Percentiles rank a stretch among this genome's conserved stretches.
Conservation (phyloP, 1,284 basidiomycete genomes). For the Leccinum fallax region DNA sequence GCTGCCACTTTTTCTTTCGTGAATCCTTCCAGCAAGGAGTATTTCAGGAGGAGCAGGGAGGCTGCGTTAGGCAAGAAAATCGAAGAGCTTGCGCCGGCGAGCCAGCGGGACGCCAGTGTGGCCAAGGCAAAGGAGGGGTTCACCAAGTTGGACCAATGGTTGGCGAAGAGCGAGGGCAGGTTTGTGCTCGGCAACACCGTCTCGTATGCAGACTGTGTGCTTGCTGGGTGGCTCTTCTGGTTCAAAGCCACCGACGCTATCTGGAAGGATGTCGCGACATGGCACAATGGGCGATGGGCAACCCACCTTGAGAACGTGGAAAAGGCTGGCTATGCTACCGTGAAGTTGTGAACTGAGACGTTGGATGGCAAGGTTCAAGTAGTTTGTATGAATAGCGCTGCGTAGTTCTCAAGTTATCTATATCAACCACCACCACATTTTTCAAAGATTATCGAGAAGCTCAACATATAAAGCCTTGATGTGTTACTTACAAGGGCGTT, state of each 20-base stretch:
- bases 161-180: not conserved
- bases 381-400: too few species aligned
- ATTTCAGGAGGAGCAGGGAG: slow-evolving; percentile 37
- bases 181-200: not conserved
- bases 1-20: slow-evolving; percentile 17
- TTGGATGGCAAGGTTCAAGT: not conserved
- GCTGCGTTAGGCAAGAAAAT: slow-evolving; percentile 31
- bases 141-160: not conserved
- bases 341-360: not conserved
- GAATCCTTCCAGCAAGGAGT: slow-evolving; percentile 34
- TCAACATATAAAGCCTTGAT: too few species aligned
- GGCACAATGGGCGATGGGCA: not conserved
- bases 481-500: too few species aligned
- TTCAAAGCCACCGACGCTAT: not conserved
- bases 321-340: not conserved
- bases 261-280: not conserved
- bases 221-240: not conserved
- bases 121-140: slow-evolving; percentile 25
- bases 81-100: slow-evolving; percentile 37
- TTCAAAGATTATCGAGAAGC: too few species aligned
- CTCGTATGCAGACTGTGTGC: not conserved
- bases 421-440: too few species aligned
- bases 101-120: slow-evolving; percentile 29
- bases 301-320: not conserved
- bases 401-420: too few species aligned